Evolutionary conservation across 176 grass and related monocot genomes (phyloP), one percentile per base, ranked within the genome.

Genomic region (Oryza longistaminata): DNA sequence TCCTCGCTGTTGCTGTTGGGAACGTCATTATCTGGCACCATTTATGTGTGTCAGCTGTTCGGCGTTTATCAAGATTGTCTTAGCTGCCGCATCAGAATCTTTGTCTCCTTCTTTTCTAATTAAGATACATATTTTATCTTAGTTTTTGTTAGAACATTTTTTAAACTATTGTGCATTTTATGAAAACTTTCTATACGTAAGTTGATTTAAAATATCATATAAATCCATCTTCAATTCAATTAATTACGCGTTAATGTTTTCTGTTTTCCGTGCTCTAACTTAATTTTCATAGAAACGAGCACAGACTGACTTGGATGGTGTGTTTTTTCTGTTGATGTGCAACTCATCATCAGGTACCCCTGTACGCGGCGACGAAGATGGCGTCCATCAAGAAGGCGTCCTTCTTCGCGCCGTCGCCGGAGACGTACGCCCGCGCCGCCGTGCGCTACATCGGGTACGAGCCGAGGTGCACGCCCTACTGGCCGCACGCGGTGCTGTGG

Each of bases 361-460:
- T 92, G 74, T 92, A 92, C 15, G 94, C 88, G 74, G 92, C 92
- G 49, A 97, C 94, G 17, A 97, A 92, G 90, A 83, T 97, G 92
- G 61, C 92, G 52, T 85, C 87, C 3, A 84, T 90, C 81, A 83
- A 39, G 68, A 52, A 81, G 64, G 84, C 92, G 27, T 90, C 88
- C 11, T 79, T 92, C 71, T 83, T 97, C 12, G 87, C 85, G 24
- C 89, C 94, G 24, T 92, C 92, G 0, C 82, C 92, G 0, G 90
- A 97, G 42, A 74, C 88, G 0, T 97, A 94, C 34, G 90, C 94
- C 50, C 79, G 34, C 9, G 77, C 83, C 15, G 88, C 90, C 46
- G 0, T 94, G 34, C 85, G 85, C 15, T 80, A 80, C 89, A 97
- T 97, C 9, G 94, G 94, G 2, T 92, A 94, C 11, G 86, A 94